Evolutionary conservation across 805 yeast species (phyloP), one percentile per base, ranked within the genome.

Genomic region (Metschnikowia chrysomelidarum): DNA sequence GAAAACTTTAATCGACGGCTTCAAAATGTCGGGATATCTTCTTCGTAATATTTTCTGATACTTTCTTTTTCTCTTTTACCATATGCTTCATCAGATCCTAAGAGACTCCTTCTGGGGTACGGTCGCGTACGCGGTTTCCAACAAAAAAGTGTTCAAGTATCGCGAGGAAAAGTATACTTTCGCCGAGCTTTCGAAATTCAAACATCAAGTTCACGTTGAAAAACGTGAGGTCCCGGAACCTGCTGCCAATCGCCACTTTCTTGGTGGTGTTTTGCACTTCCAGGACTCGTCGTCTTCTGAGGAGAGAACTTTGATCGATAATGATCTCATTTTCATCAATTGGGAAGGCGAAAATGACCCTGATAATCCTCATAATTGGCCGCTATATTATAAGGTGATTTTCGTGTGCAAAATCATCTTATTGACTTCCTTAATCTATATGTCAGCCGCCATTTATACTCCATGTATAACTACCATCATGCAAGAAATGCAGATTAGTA

Each of bases 341-440:
- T 63, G 64, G 66, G 67, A 64, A 20, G 64, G 64, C n/a, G 69
- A 62, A 5, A 68, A 68, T 32, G 83, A 77, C 49, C 74, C 78
- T 1, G 78, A 72, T 38, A 57, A 73, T 44, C 86, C 87, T 1
- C 49, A 57, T 9, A 76, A 76, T 51, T 80, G 86, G 86, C 62
- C 78, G 0, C 19, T 51, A 0, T 31, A 41, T 24, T 61, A 66
- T 33, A 75, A 72, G 47, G 22, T 54, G 2, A 32, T 71, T 20
- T 60, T 73, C 24, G 54, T 69, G 4, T 7, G 53, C 2, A 62
- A 67, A 44, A 59, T 75, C 9, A 60, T 73, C 12, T 41, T 73
- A n/a, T 53, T 76, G 34, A 70, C 81, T 2, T 56, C 69, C 7
- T 57, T 78, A 4, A 73, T 75, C 0, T 78, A 79, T 38, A 71